Evolutionary conservation across 306 rosid genomes (phyloP).

Genomic region (Fragaria iinumae): DNA sequence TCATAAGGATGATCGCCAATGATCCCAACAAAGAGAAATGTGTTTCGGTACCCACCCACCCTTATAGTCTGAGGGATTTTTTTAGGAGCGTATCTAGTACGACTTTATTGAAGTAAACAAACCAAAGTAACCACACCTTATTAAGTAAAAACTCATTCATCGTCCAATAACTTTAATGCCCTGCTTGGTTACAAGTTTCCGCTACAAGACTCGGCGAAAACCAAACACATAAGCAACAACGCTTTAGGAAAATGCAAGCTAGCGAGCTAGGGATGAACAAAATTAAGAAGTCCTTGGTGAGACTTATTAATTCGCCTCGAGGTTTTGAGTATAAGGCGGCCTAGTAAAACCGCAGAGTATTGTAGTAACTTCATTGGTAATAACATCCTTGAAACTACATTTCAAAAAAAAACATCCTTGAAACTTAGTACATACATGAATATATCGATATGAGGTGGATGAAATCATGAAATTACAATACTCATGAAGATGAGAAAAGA

Average conservation of each 20-base stretch:
- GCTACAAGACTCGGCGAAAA: background rate
- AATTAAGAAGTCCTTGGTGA: background rate
- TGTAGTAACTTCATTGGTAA: background rate
- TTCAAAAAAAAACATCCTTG: no score
- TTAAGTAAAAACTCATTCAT: no score
- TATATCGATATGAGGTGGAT: background rate
- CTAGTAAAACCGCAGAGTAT: background rate
- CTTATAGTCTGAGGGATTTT: no score
- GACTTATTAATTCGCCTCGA: background rate
- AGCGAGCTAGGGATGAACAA: background rate
- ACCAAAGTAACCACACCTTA: no score
- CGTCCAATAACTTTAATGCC: no score
- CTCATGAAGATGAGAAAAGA: conserved; percentile 37
- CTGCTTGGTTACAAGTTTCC: no score
- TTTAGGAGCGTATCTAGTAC: no score
- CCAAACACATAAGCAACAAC: background rate
- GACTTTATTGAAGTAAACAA: no score
- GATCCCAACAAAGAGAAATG: background rate
- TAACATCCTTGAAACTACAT: no score
- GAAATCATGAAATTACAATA: background rate
- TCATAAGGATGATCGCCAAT: background rate
- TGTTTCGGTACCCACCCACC: no score
- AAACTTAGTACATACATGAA: background rate
- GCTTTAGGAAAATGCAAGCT: background rate
- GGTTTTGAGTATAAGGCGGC: background rate